Evolutionary conservation across 2,329 filamentous ascomycete species (phyloP), one percentile per base, ranked within the genome.

Genomic region (Cucurbitaria berberidis): DNA sequence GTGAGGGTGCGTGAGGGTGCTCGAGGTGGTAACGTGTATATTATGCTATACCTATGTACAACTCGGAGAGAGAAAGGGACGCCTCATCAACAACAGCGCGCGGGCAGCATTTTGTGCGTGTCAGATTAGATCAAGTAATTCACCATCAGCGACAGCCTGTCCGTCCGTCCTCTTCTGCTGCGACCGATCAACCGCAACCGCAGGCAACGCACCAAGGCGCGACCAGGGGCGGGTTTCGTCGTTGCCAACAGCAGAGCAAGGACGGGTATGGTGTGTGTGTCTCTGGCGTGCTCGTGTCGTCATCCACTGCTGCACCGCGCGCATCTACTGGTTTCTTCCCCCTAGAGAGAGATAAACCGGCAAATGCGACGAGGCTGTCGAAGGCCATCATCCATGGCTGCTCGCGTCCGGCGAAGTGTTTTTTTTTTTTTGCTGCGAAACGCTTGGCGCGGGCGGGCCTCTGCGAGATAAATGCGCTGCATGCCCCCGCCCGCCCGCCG

Each of bases 71-170:
- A 38, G 22, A 16, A 16, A 29, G 32, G 13, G 43, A 49, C 48
- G 49, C 57, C 51, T 49, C 48, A 45, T 48, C 51, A 38, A 24
- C 30, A 21, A 34, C 27, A 11, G 42, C 50, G 46, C 35, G 57
- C 46, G 58, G 47, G 53, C 55, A 59, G 54, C 68, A n/a, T n/a
- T n/a, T n/a, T n/a, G 72, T 74, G 34, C 18, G 39, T 41, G 74
- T 84, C 82, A 82, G 82, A 84, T 84, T 84, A 84, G 82, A 85
- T 84, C 82, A 85, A 85, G 82, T 84, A 75, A 58, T 80, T 68
- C 74, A 76, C 81, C 77, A 63, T 81, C 81, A 83, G 66, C 63
- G 76, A 75, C 69, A 36, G 59, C 58, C 45, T 53, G 26, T 41
- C n/a, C n/a, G n/a, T n/a, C n/a, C n/a, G n/a, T n/a, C n/a, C n/a